Evolutionary conservation across 1,139 yeast species (phyloP).

Genomic region (Geotrichum cucujoidarum): DNA sequence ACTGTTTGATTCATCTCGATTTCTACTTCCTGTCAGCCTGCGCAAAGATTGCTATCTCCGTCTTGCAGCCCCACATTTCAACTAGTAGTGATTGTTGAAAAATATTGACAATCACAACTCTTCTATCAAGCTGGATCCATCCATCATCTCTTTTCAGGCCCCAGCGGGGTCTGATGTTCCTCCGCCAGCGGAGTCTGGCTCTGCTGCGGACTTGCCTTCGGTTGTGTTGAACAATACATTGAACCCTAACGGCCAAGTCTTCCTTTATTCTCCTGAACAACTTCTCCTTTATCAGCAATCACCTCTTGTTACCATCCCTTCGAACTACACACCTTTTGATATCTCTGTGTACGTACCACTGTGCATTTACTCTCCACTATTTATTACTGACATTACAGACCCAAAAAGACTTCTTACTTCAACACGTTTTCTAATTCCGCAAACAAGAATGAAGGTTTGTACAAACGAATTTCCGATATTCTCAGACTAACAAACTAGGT

Average conservation of each 20-base stretch:
- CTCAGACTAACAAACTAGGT: not conserved
- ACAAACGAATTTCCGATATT: no score
- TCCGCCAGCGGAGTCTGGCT: not conserved
- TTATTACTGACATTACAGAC: constrained; percentile 2
- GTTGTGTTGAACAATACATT: constrained; percentile 6
- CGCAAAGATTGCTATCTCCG: no score
- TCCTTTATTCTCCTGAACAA: constrained; percentile 10
- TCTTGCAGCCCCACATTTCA: no score
- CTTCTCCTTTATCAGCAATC: constrained; percentile 12
- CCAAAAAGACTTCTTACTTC: constrained; percentile 14
- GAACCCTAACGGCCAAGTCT: constrained; percentile 15
- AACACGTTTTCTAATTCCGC: constrained; percentile 5
- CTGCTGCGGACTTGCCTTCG: not conserved
- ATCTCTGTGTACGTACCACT: constrained; percentile 15
- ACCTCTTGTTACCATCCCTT: constrained; percentile 12
- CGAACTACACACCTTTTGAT: constrained; percentile 13
- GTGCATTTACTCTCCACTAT: not conserved
- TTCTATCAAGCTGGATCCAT: constrained; percentile 15
- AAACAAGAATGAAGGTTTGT: constrained; percentile 12
- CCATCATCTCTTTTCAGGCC: constrained; percentile 19
- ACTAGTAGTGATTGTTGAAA: not conserved
- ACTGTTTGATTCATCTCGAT: no score
- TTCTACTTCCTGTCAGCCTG: no score
- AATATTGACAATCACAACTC: not conserved
- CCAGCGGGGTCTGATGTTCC: constrained; percentile 6